Conservation (phyloP, 2,329 filamentous ascomycete genomes). For the Pseudocercospora fuligena region DNA sequence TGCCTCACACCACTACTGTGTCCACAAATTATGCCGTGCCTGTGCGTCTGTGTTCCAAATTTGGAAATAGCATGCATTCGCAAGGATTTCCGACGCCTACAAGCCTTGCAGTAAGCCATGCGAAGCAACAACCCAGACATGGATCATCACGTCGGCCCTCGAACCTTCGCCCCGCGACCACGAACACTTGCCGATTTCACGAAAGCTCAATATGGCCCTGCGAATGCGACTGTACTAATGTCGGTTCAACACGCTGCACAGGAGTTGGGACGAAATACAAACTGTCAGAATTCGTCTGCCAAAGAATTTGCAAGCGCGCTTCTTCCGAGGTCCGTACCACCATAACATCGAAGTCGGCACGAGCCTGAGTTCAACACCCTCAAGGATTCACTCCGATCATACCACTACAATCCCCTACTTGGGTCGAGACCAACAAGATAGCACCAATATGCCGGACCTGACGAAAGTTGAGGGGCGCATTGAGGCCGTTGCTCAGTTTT, state of each 20-base stretch:
- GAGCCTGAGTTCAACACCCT: not conserved
- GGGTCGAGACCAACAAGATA: not conserved
- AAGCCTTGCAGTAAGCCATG: not conserved
- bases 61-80: not conserved
- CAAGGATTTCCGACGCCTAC: not conserved
- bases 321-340: not conserved
- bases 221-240: too few species aligned
- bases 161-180: not conserved
- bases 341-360: not conserved
- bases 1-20: not conserved
- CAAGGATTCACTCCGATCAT: conserved; percentile 4
- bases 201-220: too few species aligned
- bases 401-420: not conserved
- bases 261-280: too few species aligned
- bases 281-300: too few species aligned
- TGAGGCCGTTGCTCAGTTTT: not conserved
- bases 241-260: too few species aligned
- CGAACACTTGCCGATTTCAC: not conserved
- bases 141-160: not conserved
- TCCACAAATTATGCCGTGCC: not conserved
- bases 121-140: not conserved
- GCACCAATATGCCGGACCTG: not conserved
- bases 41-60: not conserved
- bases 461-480: conserved; percentile 1
- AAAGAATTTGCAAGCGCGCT: too few species aligned